Percentiles rank a stretch among this genome's conserved stretches.
phyloP scores from a whole-genome alignment of 495 filamentous ascomycete species.

The Hypoxylon trugodes region DNA sequence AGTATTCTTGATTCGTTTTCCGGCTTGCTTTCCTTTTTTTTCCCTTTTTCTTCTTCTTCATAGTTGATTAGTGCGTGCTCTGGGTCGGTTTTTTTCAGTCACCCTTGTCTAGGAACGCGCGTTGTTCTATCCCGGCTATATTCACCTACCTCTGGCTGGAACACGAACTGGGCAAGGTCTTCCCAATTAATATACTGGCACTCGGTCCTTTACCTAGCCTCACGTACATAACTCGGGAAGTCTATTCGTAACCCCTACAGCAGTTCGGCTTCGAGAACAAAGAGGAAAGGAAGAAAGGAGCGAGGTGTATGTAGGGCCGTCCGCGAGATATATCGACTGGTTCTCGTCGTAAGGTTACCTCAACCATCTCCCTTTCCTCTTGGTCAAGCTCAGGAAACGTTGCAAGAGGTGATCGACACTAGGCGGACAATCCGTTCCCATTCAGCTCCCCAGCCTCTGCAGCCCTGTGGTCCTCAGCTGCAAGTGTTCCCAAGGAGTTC shows the following conservation, averaged over 20 bases:
- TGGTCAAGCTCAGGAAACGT: slow-evolving; percentile 28
- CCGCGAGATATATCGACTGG: slow-evolving; percentile 36
- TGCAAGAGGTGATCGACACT: slow-evolving; percentile 36
- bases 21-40: background rate
- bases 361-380: slow-evolving; percentile 14
- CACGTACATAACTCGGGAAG: slow-evolving; percentile 34
- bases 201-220: slow-evolving; percentile 33
- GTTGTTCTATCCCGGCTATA: slow-evolving; percentile 43
- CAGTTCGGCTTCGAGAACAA: slow-evolving; percentile 33
- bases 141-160: slow-evolving; percentile 33
- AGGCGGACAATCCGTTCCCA: slow-evolving; percentile 15
- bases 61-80: slow-evolving; percentile 13
- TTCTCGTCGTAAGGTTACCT: slow-evolving; percentile 37
- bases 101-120: slow-evolving; percentile 36
- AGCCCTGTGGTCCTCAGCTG: slow-evolving; percentile 33
- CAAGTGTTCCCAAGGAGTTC: slow-evolving; percentile 2
- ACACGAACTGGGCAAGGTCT: slow-evolving; percentile 31
- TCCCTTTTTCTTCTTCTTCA: slow-evolving; percentile 1
- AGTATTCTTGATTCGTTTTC: background rate
- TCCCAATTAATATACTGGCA: slow-evolving; percentile 41
- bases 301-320: slow-evolving; percentile 1
- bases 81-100: slow-evolving; percentile 23
- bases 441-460: slow-evolving; percentile 35
- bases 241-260: slow-evolving; percentile 23
- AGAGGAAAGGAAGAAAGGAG: slow-evolving; percentile 8